These are phyloP conservation scores for Castanea crenata DNA, from an alignment of 306 rosid genomes.

Conservation along the genomic window DNA sequence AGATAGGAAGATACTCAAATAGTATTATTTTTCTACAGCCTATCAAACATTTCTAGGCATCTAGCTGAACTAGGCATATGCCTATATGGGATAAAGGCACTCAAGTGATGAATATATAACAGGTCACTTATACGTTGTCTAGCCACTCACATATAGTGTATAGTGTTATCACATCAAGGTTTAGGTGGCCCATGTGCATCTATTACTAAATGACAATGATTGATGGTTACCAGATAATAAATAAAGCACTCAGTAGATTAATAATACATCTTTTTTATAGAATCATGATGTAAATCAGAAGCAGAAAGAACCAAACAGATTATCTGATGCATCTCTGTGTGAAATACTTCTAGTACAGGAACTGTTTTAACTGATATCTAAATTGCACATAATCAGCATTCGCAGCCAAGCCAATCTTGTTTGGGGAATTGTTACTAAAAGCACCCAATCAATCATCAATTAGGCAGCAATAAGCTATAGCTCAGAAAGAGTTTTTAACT, in stretches of 20 bases:
- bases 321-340: background rate
- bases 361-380: background rate
- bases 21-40: background rate
- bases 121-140: background rate
- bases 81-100: background rate
- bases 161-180: no score
- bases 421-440: background rate
- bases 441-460: background rate
- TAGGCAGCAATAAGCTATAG: background rate
- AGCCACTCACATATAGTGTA: no score
- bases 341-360: background rate
- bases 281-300: background rate
- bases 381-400: background rate
- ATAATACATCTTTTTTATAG: background rate
- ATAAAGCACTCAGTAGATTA: background rate
- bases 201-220: background rate
- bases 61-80: background rate
- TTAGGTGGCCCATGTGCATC: no score
- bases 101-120: background rate
- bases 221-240: background rate
- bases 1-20: background rate
- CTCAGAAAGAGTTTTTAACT: background rate
- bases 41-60: background rate
- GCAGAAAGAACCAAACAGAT: background rate
- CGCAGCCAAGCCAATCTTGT: background rate